Evolutionary conservation across 805 yeast species (phyloP).

Genomic region (Kodamaea restingae): DNA sequence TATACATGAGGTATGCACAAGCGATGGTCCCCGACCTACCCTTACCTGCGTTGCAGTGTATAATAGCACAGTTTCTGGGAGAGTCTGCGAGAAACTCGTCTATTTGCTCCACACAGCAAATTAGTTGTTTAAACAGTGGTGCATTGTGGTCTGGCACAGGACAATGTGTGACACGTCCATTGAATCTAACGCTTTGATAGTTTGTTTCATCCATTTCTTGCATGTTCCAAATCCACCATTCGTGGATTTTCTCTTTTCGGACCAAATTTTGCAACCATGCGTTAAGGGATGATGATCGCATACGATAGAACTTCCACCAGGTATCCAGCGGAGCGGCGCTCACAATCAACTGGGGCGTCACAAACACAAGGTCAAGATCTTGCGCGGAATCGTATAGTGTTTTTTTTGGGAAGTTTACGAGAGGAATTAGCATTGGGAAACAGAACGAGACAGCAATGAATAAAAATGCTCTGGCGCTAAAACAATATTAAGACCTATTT

Average conservation of each 20-base stretch:
- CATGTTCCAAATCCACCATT: slow-evolving; percentile 74
- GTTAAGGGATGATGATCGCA: slow-evolving; percentile 49
- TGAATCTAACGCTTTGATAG: slow-evolving; percentile 37
- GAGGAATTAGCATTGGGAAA: background rate
- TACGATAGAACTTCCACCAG: slow-evolving; percentile 46
- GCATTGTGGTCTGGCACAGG: slow-evolving; percentile 81
- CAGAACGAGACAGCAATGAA: no score
- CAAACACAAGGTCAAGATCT: slow-evolving; percentile 60
- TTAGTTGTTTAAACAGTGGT: slow-evolving; percentile 56
- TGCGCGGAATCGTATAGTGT: slow-evolving; percentile 21
- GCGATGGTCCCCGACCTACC: slow-evolving; percentile 83
- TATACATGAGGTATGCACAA: slow-evolving; percentile 64
- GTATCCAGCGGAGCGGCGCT: slow-evolving; percentile 68
- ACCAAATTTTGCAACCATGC: slow-evolving; percentile 27
- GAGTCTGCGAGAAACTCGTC: slow-evolving; percentile 31
- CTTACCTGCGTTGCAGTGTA: slow-evolving; percentile 90
- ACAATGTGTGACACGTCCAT: slow-evolving; percentile 29
- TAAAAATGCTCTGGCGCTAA: no score
- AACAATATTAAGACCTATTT: no score
- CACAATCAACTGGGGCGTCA: slow-evolving; percentile 62
- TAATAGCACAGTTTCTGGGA: slow-evolving; percentile 43
- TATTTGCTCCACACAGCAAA: slow-evolving; percentile 43
- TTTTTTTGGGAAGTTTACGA: slow-evolving; percentile 16
- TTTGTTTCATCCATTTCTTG: slow-evolving; percentile 50
- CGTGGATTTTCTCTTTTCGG: slow-evolving; percentile 37